These are phyloP conservation scores for Anthracocystis walkeri DNA, from an alignment of 1,284 basidiomycete genomes.

Conservation along the genomic window DNA sequence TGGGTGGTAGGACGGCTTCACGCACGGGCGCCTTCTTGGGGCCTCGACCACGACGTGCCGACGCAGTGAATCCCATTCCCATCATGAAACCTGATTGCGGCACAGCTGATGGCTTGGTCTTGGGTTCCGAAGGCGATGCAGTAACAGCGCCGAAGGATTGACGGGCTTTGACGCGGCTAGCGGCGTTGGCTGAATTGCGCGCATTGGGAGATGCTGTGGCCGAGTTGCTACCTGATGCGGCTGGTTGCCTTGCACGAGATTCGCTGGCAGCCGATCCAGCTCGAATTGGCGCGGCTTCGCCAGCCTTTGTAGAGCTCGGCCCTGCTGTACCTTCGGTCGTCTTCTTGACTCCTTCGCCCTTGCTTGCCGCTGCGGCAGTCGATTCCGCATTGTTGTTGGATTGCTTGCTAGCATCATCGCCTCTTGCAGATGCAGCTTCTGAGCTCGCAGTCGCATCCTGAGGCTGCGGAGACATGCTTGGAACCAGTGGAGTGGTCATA, in stretches of 20 bases:
- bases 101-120: constrained; percentile 57
- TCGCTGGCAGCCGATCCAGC: constrained; percentile 3
- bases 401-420: constrained; percentile 1
- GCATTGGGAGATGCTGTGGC: constrained; percentile 21
- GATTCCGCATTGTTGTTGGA: neutral
- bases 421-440: neutral
- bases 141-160: constrained; percentile 34
- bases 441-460: constrained; percentile 3
- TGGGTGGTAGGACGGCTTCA: constrained; percentile 65
- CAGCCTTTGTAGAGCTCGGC: neutral
- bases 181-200: constrained; percentile 14
- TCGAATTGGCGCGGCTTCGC: neutral
- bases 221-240: constrained; percentile 5
- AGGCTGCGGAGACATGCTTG: constrained; percentile 8
- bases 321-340: neutral
- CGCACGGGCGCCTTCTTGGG: constrained; percentile 59
- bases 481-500: constrained; percentile 49
- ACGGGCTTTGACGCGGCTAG: constrained; percentile 13
- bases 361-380: neutral
- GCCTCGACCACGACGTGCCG: constrained; percentile 34
- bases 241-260: constrained; percentile 1
- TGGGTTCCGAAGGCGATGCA: constrained; percentile 29
- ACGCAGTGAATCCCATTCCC: constrained; percentile 60
- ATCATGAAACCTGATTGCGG: constrained; percentile 67
- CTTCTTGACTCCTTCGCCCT: constrained; percentile 2